These are phyloP conservation scores for Debaryomycetaceae sp. DNA, from an alignment of 1,139 yeast genomes.

Conservation along the genomic window DNA sequence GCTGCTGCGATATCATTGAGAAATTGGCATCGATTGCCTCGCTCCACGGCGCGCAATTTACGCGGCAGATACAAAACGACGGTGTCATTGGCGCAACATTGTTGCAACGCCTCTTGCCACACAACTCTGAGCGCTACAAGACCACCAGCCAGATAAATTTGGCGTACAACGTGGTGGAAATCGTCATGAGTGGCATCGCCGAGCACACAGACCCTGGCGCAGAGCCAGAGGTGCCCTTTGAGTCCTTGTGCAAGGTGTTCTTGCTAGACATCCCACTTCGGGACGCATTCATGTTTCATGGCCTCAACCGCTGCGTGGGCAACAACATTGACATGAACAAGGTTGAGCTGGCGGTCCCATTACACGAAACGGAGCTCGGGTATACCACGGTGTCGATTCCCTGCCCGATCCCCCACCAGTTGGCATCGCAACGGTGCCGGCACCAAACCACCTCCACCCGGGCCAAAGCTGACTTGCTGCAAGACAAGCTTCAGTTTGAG, in stretches of 20 bases:
- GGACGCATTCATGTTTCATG: constrained; percentile 42
- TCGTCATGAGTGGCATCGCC: constrained; percentile 34
- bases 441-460: background rate
- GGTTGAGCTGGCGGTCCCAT: constrained; percentile 31
- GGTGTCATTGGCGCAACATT: constrained; percentile 18
- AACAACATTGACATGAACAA: constrained; percentile 39
- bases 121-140: constrained; percentile 35
- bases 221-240: constrained; percentile 21
- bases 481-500: constrained; percentile 2
- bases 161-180: constrained; percentile 35
- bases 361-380: constrained; percentile 19
- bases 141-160: constrained; percentile 36
- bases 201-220: too few species aligned
- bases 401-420: constrained; percentile 24
- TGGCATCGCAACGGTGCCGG: constrained; percentile 8
- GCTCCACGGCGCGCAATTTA: constrained; percentile 17
- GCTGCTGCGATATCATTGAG: constrained; percentile 55
- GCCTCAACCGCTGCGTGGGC: constrained; percentile 52
- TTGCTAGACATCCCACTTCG: constrained; percentile 37
- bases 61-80: constrained; percentile 22
- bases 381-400: constrained; percentile 27
- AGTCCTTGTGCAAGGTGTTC: constrained; percentile 36
- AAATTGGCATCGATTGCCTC: constrained; percentile 24
- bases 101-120: constrained; percentile 30
- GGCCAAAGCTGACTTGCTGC: background rate